A percentile compares a stretch with the other conserved stretches of the same genome.
phyloP scores from a whole-genome alignment of 768 basidiomycete species.

The Tulasnella sp. region DNA sequence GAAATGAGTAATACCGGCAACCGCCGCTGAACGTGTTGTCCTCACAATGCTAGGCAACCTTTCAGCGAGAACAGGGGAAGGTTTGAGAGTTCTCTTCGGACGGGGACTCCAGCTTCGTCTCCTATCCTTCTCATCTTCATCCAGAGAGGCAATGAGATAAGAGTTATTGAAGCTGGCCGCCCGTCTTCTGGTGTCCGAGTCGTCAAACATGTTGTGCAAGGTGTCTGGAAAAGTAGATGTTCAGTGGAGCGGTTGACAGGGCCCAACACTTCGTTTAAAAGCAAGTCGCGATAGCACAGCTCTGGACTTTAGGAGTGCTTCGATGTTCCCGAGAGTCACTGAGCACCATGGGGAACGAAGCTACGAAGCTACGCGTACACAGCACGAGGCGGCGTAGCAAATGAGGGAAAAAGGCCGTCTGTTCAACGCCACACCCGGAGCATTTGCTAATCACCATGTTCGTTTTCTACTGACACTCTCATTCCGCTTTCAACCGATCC shows the following conservation, averaged over 20 bases:
- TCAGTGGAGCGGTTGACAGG: not conserved
- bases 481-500: not conserved
- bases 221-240: not conserved
- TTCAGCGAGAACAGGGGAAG: constrained; percentile 8
- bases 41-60: constrained; percentile 14
- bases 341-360: not conserved
- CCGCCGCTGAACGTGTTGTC: not conserved
- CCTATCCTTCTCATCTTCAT: not conserved
- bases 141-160: not conserved
- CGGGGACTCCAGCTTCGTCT: not conserved
- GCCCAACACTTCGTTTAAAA: not conserved
- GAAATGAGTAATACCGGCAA: not conserved
- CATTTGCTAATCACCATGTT: not conserved
- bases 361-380: not conserved
- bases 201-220: not conserved
- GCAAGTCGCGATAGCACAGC: not conserved
- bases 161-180: not conserved
- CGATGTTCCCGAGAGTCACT: not conserved
- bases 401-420: not conserved
- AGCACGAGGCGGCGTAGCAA: not conserved
- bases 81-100: not conserved
- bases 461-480: not conserved
- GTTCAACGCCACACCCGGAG: not conserved
- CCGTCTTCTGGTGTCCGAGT: not conserved
- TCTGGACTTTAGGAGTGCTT: not conserved